Evolutionary conservation across 2,329 filamentous ascomycete species (phyloP).

Genomic region (Fusarium succisae): DNA sequence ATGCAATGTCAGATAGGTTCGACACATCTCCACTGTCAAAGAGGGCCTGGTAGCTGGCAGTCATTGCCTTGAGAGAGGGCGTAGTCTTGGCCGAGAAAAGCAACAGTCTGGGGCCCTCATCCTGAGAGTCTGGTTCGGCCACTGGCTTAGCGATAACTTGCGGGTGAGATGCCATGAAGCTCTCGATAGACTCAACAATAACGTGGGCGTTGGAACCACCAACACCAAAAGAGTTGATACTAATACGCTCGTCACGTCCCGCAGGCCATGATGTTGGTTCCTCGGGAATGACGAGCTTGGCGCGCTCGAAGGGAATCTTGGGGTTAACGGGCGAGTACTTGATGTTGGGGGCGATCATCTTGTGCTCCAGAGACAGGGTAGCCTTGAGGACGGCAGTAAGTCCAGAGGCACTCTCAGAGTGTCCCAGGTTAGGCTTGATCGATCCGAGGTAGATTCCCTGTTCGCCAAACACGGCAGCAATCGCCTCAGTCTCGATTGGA

Average conservation of each 20-base stretch:
- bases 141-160: neutral
- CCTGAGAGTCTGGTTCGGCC: neutral
- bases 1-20: neutral
- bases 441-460: neutral
- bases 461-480: neutral
- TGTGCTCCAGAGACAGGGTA: constrained; percentile 45
- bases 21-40: neutral
- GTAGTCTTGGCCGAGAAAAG: neutral
- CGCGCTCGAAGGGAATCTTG: neutral
- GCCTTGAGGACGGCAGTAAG: neutral
- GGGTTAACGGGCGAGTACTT: neutral
- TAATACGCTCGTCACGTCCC: neutral
- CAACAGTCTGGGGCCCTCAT: neutral
- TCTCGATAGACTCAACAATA: neutral
- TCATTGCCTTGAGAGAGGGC: neutral
- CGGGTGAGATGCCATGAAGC: neutral
- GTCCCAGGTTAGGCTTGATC: neutral
- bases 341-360: constrained; percentile 44
- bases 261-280: neutral
- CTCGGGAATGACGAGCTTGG: neutral
- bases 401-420: neutral
- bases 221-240: neutral
- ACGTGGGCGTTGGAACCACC: neutral
- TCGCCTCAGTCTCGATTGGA: neutral
- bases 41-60: neutral